Conservation (phyloP, 306 rosid genomes). For the Mucuna pruriens region DNA sequence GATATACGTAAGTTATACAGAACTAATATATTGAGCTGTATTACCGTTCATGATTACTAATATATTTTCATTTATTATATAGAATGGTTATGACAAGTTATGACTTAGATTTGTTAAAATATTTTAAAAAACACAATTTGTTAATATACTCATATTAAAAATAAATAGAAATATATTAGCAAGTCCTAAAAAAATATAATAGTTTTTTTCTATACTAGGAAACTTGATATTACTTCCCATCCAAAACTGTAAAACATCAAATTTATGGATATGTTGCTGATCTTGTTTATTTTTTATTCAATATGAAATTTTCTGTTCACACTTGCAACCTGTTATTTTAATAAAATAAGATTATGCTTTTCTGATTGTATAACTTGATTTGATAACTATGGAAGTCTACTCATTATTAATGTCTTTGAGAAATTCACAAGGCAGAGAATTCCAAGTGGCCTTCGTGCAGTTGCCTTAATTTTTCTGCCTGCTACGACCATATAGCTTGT, state of each 20-base stretch:
- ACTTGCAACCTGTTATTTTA: too few relatives aligned
- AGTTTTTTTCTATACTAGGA: too few relatives aligned
- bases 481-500: slow-evolving; percentile 27
- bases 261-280: too few relatives aligned
- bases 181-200: neutral
- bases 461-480: slow-evolving; percentile 6
- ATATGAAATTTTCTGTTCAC: too few relatives aligned
- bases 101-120: neutral
- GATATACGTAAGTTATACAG: neutral
- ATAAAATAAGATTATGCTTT: slow-evolving; percentile 31
- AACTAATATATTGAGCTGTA: neutral
- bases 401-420: slow-evolving; percentile 33
- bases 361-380: slow-evolving; percentile 59
- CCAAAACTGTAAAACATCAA: too few relatives aligned
- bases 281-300: too few relatives aligned
- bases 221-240: too few relatives aligned
- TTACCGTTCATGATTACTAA: neutral
- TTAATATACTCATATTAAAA: neutral
- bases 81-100: neutral
- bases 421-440: slow-evolving; percentile 23
- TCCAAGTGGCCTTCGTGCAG: slow-evolving; percentile 6
- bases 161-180: neutral
- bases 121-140: neutral
- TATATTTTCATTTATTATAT: too few relatives aligned
- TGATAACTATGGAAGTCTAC: slow-evolving; percentile 53